These are phyloP conservation scores for Cladosporium sp. DNA, from an alignment of 2,329 filamentous ascomycete genomes.

Conservation along the genomic window DNA sequence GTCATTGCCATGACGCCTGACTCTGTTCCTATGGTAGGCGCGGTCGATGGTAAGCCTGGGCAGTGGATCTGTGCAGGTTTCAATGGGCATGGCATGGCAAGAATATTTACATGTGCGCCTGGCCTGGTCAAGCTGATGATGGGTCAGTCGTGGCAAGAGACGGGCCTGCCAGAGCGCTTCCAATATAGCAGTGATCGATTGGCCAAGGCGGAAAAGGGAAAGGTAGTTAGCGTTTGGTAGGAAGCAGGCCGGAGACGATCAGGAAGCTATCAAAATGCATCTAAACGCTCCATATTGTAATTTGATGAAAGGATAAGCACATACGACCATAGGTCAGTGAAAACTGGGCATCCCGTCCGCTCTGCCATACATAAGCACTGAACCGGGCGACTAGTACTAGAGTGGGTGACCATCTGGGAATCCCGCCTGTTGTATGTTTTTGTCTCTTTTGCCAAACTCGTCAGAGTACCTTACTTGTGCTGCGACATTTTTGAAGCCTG, in stretches of 20 bases:
- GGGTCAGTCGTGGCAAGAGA: slow-evolving; percentile 23
- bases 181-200: slow-evolving; percentile 16
- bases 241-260: neutral
- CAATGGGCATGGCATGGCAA: slow-evolving; percentile 47
- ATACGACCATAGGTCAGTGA: too few species aligned
- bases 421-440: too few species aligned
- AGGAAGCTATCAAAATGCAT: neutral
- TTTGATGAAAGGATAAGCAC: too few species aligned
- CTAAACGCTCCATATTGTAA: neutral
- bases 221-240: neutral
- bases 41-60: slow-evolving; percentile 37
- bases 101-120: slow-evolving; percentile 43
- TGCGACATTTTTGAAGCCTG: too few species aligned
- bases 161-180: slow-evolving; percentile 22
- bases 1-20: slow-evolving; percentile 46
- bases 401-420: too few species aligned
- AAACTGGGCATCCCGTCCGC: too few species aligned
- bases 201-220: neutral
- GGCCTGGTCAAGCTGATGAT: slow-evolving; percentile 41
- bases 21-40: slow-evolving; percentile 45
- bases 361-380: too few species aligned
- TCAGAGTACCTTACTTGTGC: too few species aligned
- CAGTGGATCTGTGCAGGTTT: slow-evolving; percentile 50
- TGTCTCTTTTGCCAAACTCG: too few species aligned
- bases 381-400: too few species aligned